These are phyloP conservation scores for Microdochium paspali DNA, from an alignment of 2,329 filamentous ascomycete genomes.

Conservation along the genomic window DNA sequence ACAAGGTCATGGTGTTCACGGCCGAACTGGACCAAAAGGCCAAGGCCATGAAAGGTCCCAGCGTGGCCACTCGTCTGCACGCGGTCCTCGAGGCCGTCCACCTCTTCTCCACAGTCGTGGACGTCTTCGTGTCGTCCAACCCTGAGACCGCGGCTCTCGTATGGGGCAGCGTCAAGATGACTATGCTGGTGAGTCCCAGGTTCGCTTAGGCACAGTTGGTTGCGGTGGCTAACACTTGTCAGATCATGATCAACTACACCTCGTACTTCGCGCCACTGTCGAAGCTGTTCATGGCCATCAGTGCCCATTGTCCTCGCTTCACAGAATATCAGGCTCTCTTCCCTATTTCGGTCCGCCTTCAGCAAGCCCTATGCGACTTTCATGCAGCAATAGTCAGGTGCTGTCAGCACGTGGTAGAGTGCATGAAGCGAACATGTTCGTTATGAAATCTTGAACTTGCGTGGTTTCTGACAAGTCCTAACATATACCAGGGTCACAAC, in stretches of 20 bases:
- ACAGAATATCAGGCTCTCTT: slow-evolving; percentile 25
- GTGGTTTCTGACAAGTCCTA: too few species aligned
- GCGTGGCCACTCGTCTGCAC: slow-evolving; percentile 18
- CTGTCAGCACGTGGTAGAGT: slow-evolving; percentile 19
- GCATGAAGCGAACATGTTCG: slow-evolving; percentile 14
- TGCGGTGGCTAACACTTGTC: neutral
- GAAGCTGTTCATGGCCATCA: slow-evolving; percentile 23
- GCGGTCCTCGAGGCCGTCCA: slow-evolving; percentile 24
- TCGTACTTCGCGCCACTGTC: slow-evolving; percentile 29
- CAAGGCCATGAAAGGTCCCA: slow-evolving; percentile 9
- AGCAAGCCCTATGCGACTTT: slow-evolving; percentile 22
- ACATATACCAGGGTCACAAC: neutral
- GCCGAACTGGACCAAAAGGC: slow-evolving; percentile 16
- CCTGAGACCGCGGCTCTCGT: slow-evolving; percentile 27
- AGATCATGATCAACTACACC: slow-evolving; percentile 21
- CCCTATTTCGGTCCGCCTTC: slow-evolving; percentile 20
- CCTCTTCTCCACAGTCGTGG: slow-evolving; percentile 23
- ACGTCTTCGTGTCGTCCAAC: slow-evolving; percentile 26
- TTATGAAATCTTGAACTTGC: neutral
- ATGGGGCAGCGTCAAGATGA: slow-evolving; percentile 33
- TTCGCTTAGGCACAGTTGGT: slow-evolving; percentile 4
- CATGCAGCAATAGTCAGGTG: slow-evolving; percentile 23
- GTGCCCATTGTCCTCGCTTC: slow-evolving; percentile 22
- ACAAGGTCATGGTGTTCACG: slow-evolving; percentile 20
- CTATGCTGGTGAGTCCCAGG: slow-evolving; percentile 21